Percentiles rank a stretch among this genome's conserved stretches.
Conservation (phyloP, 148 eudicot species). For the Nepenthes gracilis region DNA sequence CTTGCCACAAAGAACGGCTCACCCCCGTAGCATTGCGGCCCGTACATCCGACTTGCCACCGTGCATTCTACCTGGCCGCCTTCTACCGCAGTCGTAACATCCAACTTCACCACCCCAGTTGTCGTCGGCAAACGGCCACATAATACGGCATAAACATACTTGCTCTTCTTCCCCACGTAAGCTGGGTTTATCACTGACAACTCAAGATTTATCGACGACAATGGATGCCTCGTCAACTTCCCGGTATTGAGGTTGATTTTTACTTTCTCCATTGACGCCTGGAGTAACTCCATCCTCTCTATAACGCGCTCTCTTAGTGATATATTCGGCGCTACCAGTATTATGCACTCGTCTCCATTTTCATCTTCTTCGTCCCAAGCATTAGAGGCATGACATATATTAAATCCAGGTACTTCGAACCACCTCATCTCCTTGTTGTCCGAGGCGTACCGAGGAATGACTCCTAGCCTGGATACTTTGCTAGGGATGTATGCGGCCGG, state of each 20-base stretch:
- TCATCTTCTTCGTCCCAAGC: constrained; percentile 34
- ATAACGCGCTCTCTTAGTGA: constrained; percentile 19
- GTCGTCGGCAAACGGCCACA: constrained; percentile 9
- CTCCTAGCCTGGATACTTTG: constrained; percentile 26
- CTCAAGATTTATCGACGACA: constrained; percentile 12
- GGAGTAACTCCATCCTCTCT: constrained; percentile 27
- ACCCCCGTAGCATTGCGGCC: constrained; percentile 29
- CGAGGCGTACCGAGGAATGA: constrained; percentile 29
- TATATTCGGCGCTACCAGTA: constrained; percentile 32
- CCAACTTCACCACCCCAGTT: constrained; percentile 39
- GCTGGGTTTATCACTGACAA: constrained; percentile 33
- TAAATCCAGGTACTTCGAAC: constrained; percentile 41
- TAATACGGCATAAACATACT: constrained; percentile 3
- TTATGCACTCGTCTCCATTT: constrained; percentile 23
- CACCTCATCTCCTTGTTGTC: constrained; percentile 32
- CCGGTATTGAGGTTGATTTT: constrained; percentile 22
- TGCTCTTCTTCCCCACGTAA: constrained; percentile 27
- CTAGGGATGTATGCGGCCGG: constrained; percentile 17
- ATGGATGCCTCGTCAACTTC: constrained; percentile 11
- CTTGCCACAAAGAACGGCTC: constrained; percentile 37
- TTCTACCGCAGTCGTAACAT: constrained; percentile 15
- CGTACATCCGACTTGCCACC: constrained; percentile 28
- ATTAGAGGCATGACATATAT: constrained; percentile 25
- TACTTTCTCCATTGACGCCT: constrained; percentile 21
- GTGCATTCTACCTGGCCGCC: constrained; percentile 11